These are phyloP conservation scores for Pleurotus platypus DNA, from an alignment of 768 basidiomycete species.

Conservation along the genomic window DNA sequence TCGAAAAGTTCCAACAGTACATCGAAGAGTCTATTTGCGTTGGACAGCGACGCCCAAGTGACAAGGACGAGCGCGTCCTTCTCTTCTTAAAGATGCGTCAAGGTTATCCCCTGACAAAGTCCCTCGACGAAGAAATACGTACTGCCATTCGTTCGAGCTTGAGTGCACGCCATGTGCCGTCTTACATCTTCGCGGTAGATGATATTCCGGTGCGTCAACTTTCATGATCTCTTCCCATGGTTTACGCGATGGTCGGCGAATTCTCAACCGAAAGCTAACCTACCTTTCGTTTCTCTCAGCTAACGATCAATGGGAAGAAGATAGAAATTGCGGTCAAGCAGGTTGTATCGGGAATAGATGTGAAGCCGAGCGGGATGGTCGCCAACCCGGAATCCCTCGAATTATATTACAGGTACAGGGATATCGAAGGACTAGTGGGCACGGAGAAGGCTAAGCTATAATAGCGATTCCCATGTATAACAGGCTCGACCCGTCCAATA, in stretches of 20 bases:
- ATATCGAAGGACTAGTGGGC: conserved; percentile 35
- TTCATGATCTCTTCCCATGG: background rate
- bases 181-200: conserved; percentile 57
- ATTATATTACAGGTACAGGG: conserved; percentile 59
- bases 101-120: conserved; percentile 39
- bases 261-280: background rate
- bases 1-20: conserved; percentile 50
- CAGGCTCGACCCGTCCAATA: too few species aligned
- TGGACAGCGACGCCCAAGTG: conserved; percentile 59
- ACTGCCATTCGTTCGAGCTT: conserved; percentile 52
- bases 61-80: conserved; percentile 71
- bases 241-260: background rate
- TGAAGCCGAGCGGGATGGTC: conserved; percentile 71
- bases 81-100: conserved; percentile 67
- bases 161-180: conserved; percentile 74
- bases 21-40: conserved; percentile 74
- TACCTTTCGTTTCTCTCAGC: conserved; percentile 32
- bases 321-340: conserved; percentile 80
- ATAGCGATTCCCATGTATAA: background rate
- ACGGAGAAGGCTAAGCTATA: conserved; percentile 14
- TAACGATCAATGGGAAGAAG: conserved; percentile 76
- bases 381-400: conserved; percentile 68
- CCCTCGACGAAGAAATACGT: conserved; percentile 47
- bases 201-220: conserved; percentile 61
- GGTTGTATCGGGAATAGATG: conserved; percentile 62